These are phyloP conservation scores for Yamadazyma philogaea DNA, from an alignment of 805 yeast species.

Conservation along the genomic window DNA sequence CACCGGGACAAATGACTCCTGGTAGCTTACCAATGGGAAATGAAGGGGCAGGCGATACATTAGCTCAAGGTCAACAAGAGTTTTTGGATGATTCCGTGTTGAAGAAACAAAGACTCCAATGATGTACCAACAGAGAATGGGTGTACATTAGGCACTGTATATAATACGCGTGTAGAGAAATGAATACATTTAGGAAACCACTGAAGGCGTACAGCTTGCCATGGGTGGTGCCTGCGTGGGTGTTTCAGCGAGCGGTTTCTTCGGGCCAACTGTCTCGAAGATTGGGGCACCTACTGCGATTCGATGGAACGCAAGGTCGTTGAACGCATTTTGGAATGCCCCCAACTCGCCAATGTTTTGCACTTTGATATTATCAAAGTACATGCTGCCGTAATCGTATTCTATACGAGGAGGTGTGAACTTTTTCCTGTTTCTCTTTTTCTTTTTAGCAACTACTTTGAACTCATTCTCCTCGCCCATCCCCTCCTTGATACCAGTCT, in stretches of 20 bases:
- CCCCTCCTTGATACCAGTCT: conserved; percentile 7
- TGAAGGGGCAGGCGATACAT: not conserved
- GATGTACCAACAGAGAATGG: not conserved
- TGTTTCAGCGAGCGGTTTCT: not conserved
- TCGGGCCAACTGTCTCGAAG: no score
- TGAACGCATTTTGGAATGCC: conserved; percentile 51
- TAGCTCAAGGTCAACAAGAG: not conserved
- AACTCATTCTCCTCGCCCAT: conserved; percentile 18
- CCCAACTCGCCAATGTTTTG: conserved; percentile 21
- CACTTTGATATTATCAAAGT: conserved; percentile 27
- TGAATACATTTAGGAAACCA: not conserved
- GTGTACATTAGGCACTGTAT: not conserved
- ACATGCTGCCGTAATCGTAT: conserved; percentile 27
- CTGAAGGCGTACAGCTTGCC: no score
- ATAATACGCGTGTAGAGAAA: not conserved
- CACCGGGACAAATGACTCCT: not conserved
- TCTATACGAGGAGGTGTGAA: conserved; percentile 30
- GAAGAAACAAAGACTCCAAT: conserved; percentile 22
- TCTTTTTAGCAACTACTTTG: conserved; percentile 15
- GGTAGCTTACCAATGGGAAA: not conserved
- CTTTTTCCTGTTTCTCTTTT: conserved; percentile 21
- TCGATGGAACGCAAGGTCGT: conserved; percentile 48
- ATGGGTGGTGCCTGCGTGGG: no score
- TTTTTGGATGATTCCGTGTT: conserved; percentile 15
- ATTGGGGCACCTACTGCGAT: no score